phyloP scores from a whole-genome alignment of 2,329 filamentous ascomycete species.

The Verticillium alfalfae region DNA sequence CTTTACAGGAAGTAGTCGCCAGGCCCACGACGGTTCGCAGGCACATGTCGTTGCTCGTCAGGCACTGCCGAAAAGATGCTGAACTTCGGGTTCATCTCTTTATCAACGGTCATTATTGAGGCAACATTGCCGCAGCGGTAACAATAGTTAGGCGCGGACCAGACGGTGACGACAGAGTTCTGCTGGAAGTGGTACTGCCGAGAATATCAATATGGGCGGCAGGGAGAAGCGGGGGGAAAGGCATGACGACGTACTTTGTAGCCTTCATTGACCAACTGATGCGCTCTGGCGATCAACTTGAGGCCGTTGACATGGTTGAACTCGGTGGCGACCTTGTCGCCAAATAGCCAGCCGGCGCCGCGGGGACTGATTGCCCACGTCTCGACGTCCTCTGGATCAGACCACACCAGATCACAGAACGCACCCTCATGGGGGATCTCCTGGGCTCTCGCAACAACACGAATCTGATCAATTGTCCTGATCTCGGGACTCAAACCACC shows the following conservation, averaged over 20 bases:
- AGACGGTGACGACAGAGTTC: conserved; percentile 94
- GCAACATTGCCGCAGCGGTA: conserved; percentile 95
- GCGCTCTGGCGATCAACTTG: conserved; percentile 92
- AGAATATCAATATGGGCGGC: background rate
- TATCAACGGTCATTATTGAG: conserved; percentile 88
- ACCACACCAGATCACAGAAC: conserved; percentile 98
- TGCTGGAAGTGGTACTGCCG: conserved; percentile 83
- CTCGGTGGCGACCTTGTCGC: conserved; percentile 94
- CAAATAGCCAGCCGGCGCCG: conserved; percentile 97
- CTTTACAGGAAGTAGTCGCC: conserved; percentile 64
- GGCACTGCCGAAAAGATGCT: conserved; percentile 89
- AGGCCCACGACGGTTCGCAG: conserved; percentile 61
- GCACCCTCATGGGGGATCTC: conserved; percentile 98
- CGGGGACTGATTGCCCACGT: conserved; percentile 93
- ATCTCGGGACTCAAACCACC: conserved; percentile 87
- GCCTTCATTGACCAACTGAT: conserved; percentile 96
- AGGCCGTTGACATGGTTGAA: conserved; percentile 97
- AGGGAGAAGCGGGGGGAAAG: conserved; percentile 48
- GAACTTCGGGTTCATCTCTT: conserved; percentile 83
- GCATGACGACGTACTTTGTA: conserved; percentile 70
- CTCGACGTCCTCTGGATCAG: conserved; percentile 92
- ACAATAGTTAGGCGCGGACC: conserved; percentile 95
- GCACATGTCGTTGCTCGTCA: conserved; percentile 75
- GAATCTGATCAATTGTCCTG: conserved; percentile 97
- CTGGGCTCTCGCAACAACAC: conserved; percentile 94